A percentile compares a stretch with the other conserved stretches of the same genome.
Evolutionary conservation across 805 yeast species (phyloP).

Genomic region (Ogataea allantospora): DNA sequence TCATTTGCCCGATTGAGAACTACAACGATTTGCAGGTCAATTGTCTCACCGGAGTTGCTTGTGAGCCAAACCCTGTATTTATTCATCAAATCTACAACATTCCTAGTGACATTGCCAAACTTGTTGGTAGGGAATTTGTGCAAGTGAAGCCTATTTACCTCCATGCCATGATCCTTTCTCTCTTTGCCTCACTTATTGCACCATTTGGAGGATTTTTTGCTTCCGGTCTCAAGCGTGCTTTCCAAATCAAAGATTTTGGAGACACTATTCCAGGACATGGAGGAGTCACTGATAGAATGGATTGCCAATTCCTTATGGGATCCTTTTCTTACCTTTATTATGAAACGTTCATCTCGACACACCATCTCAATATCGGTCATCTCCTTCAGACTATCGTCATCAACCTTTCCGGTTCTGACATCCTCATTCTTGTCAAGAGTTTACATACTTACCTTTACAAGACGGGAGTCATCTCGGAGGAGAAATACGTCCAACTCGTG

Average conservation of each 20-base stretch:
- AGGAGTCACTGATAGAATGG: conserved; percentile 95
- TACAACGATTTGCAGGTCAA: conserved; percentile 56
- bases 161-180: conserved; percentile 82
- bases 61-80: conserved; percentile 90
- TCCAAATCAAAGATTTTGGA: conserved; percentile 95
- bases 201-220: conserved; percentile 99
- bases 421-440: conserved; percentile 57
- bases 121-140: conserved; percentile 42
- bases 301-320: conserved; percentile 98
- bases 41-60: conserved; percentile 59
- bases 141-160: conserved; percentile 83
- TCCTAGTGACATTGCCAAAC: conserved; percentile 62
- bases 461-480: conserved; percentile 39
- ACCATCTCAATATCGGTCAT: conserved; percentile 68
- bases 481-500: conserved; percentile 33
- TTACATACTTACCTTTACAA: conserved; percentile 54
- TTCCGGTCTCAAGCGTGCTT: conserved; percentile 94
- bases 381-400: conserved; percentile 73
- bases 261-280: conserved; percentile 99
- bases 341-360: conserved; percentile 83
- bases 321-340: conserved; percentile 88
- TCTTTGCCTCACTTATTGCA: conserved; percentile 95
- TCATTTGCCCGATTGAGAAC: conserved; percentile 80
- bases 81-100: conserved; percentile 73
- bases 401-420: conserved; percentile 64